Evolutionary conservation across 1,284 basidiomycete genomes (phyloP), one percentile per base, ranked within the genome.

Genomic region (Leccinum huronense): DNA sequence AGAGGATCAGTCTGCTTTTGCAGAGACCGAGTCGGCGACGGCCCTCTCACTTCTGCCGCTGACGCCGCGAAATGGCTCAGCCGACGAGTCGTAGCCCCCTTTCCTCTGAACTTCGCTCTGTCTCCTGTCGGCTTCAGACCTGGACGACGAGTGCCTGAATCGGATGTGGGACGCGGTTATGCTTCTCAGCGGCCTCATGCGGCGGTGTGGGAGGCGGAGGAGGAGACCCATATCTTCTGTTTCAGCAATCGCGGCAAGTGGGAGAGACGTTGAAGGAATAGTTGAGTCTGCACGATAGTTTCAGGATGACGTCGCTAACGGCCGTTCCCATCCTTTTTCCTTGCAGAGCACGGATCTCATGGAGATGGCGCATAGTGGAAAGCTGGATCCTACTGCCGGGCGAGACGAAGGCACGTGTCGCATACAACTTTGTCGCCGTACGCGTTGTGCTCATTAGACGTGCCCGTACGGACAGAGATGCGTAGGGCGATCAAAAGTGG

Each of bases 341-440:
- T 16, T 9, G 7, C 23, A 93, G 87, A 92, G 91, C 63, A 81
- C 91, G 7, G 95, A 97, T 73, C 77, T 97, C 36, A 96, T 94
- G 0, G 87, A 93, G 70, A 79, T 95, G 67, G 95, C 95, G 3
- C 84, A 80, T 68, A 81, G 90, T 58, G 94, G 94, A 38, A 94
- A 95, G 74, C 81, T 97, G 5, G 95, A 97, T 75, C 95, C 95
- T 1, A 89, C 88, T 8, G 95, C 96, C 73, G 94, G 94, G 1
- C 80, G 94, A 69, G 93, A 95, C 70, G 91, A 94, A 79, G 90
- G 89, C 83, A 64, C 31, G 79, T 69, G 61, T 63, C 63, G 10
- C 23, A 19, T 55, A n/a, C 38, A 40, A 19, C 19, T 30, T 8
- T 33, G 23, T 58, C 57, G 8, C 14, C 2, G 11, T 14, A 19